Base-by-base conservation (phyloP, 371 early-diverging fungal species). In the Circinella minor region DNA sequence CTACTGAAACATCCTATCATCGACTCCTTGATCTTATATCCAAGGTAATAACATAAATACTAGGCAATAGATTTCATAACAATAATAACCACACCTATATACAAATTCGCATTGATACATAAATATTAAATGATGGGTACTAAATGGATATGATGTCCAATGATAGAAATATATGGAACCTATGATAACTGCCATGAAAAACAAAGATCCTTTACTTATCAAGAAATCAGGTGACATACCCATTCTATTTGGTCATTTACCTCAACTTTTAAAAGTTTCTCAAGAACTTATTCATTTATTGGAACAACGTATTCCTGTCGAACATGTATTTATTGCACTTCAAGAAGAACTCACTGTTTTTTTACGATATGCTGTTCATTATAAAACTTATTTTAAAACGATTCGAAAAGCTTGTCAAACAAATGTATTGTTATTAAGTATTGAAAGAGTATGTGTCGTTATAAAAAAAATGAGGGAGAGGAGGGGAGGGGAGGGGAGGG, bases 351-450 rank as follows among this genome's bases (percentile, higher is more conserved):
- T 79, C 34, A 74, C 71, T 14, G 71, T 81, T 48, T 83, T 81
- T 77, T 55, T 81, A 20, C 72, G 76, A 70, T 83, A 83, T 69
- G 75, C 83, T 38, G 67, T 79, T 51, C 81, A 83, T 64, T 83
- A 81, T 61, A 76, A 75, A 70, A 39, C 71, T 63, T 72, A 81
- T 55, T 71, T 70, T 34, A 80, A 78, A 61, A 57, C 69, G n/a
- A 79, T 83, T 60, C 72, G 75, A 61, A 71, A 65, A 64, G 78
- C 79, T 43, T 81, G 81, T 61, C 62, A 63, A 9, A 76, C 71
- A 36, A 81, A 83, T 63, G 67, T 69, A n/a, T 60, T 81, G 20
- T 73, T 81, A 46, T 55, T 74, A 6, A 79, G 76, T 39, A 79
- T 83, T 48, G 74, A 83, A 48, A 79, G 77, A 68, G 83, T 83